phyloP scores from a whole-genome alignment of 495 filamentous ascomycete genomes.

The Penicillium herquei region DNA sequence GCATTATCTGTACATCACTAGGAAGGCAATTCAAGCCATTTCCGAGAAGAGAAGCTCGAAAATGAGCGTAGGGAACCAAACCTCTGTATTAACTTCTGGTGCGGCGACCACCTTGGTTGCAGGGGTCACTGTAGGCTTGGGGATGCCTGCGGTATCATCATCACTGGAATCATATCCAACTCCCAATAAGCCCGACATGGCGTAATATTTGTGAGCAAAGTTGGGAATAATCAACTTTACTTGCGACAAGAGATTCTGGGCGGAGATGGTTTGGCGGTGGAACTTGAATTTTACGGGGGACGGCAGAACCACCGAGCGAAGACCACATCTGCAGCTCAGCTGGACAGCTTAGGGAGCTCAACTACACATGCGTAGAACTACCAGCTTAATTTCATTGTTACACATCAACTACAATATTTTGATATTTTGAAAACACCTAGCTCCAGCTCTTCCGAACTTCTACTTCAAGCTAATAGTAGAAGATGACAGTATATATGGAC shows the following conservation, averaged over 20 bases:
- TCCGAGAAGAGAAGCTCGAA: not conserved
- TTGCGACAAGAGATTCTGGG: slow-evolving; percentile 5
- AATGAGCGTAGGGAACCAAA: slow-evolving; percentile 47
- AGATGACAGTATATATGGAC: not conserved
- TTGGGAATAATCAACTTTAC: slow-evolving; percentile 4
- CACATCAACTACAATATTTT: no score
- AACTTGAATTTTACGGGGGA: slow-evolving; percentile 45
- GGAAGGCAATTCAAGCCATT: not conserved
- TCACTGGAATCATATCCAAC: slow-evolving; percentile 54
- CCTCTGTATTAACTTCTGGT: slow-evolving; percentile 62
- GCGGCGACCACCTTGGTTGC: slow-evolving; percentile 50
- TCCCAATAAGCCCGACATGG: slow-evolving; percentile 51
- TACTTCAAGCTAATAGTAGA: no score
- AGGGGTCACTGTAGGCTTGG: slow-evolving; percentile 27
- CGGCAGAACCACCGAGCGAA: slow-evolving; percentile 28
- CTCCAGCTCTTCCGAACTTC: no score
- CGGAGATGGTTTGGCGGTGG: slow-evolving; percentile 12
- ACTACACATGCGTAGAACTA: not conserved
- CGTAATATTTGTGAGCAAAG: slow-evolving; percentile 5
- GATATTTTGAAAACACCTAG: no score
- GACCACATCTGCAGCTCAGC: slow-evolving; percentile 5
- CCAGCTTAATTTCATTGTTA: no score
- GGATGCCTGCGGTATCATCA: slow-evolving; percentile 36
- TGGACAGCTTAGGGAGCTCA: not conserved
- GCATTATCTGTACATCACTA: slow-evolving; percentile 22